These are phyloP conservation scores for Falciphora oryzae DNA, from an alignment of 2,329 filamentous ascomycete genomes.

Conservation along the genomic window DNA sequence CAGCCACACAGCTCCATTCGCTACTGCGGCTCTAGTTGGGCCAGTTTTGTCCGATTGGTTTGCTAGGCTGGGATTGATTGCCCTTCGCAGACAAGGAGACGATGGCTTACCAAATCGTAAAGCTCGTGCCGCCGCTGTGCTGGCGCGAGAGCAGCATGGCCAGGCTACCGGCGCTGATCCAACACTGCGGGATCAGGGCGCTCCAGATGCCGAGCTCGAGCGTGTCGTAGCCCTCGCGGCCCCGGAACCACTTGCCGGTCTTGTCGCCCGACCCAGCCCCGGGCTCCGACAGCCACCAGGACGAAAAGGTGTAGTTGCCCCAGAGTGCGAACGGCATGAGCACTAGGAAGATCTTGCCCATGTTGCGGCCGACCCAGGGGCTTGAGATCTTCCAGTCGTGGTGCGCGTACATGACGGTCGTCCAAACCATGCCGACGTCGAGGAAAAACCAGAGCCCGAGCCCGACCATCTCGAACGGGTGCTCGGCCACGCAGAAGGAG, in stretches of 20 bases:
- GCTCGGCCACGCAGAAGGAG: slow-evolving; percentile 40
- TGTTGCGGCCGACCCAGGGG: slow-evolving; percentile 35
- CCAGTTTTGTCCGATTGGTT: too few species aligned
- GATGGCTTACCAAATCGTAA: slow-evolving; percentile 41
- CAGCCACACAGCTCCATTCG: background rate
- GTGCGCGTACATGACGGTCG: slow-evolving; percentile 35
- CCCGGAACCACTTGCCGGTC: slow-evolving; percentile 38
- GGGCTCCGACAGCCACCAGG: slow-evolving; percentile 41
- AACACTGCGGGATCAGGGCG: slow-evolving; percentile 36
- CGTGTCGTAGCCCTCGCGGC: slow-evolving; percentile 35
- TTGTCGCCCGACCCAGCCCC: slow-evolving; percentile 32
- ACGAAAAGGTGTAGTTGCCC: slow-evolving; percentile 36
- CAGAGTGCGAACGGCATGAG: slow-evolving; percentile 29
- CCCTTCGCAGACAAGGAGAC: background rate
- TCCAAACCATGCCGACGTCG: slow-evolving; percentile 42
- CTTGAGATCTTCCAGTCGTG: slow-evolving; percentile 30
- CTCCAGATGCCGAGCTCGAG: slow-evolving; percentile 46
- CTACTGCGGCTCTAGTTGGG: too few species aligned
- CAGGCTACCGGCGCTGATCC: slow-evolving; percentile 33
- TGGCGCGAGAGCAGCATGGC: slow-evolving; percentile 39
- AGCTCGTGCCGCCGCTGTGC: slow-evolving; percentile 43
- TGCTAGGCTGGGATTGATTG: too few species aligned
- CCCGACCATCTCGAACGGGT: slow-evolving; percentile 35
- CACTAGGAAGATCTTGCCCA: slow-evolving; percentile 27
- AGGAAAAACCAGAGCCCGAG: slow-evolving; percentile 44